Evolutionary conservation across 306 rosid species (phyloP), one percentile per base, ranked within the genome.

Genomic region (Abrus precatorius): DNA sequence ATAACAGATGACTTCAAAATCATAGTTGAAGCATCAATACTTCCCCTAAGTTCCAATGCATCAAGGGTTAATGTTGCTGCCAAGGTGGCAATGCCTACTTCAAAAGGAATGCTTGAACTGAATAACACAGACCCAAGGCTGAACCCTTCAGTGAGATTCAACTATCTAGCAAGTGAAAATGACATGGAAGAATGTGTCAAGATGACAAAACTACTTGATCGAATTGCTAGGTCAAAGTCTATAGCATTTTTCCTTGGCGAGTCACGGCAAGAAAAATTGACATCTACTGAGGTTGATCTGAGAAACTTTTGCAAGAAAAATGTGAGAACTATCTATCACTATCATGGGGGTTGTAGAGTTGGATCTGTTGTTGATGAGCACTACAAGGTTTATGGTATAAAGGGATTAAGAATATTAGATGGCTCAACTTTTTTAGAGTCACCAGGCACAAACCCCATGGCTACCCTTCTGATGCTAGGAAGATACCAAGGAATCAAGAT

Each of bases 381-480:
- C 49, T 86, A 88, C 44, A 91, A 14, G 76, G 97, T 91, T n/a
- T 47, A 78, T 69, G 91, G 93, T 3, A 79, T 91, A 3, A 54
- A 81, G 49, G 91, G 92, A 1, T 53, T 89, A 11, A 85, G 87
- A 54, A 84, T 90, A 20, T 81, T 91, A 56, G 97, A 91, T 78
- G 97, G 93, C 50, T 93, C 97, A 62, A 91, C 97, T 1, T 85
- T 89, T 49, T 66, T 83, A 2, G 93, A 87, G 44, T 85, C 97
- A 68, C 97, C 97, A 8, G 93, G 97, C 28, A 90, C 94, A 80
- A 89, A 93, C 67, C 97, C 97, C 63, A 88, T 89, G 93, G 93
- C 93, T 7, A 87, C 97, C 12, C 54, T 88, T 53, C 75, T 93
- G 28, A 91, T 93, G 97, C 88, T 91, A 8, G 97, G 97, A 60